These are phyloP conservation scores for Talaromyces pinophilus DNA, from an alignment of 2,329 filamentous ascomycete genomes.

Conservation along the genomic window DNA sequence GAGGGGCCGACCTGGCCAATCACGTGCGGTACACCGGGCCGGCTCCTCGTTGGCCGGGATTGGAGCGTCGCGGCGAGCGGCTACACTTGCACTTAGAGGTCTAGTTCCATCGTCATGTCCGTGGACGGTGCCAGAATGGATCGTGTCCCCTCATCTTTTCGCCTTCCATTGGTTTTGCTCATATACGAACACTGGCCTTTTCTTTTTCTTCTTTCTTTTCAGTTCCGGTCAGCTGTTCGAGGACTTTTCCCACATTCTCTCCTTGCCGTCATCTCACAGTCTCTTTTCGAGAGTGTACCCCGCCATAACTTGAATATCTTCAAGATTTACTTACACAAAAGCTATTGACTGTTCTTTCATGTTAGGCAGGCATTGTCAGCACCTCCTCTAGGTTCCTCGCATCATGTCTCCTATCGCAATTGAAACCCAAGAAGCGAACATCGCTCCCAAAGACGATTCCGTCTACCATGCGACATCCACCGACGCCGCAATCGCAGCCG, in stretches of 20 bases:
- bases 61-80: slow-evolving; percentile 20
- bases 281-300: neutral
- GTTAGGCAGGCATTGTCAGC: slow-evolving; percentile 1
- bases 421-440: slow-evolving; percentile 37
- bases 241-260: slow-evolving; percentile 1
- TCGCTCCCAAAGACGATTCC: slow-evolving; percentile 43
- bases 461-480: slow-evolving; percentile 76
- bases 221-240: neutral
- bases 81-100: slow-evolving; percentile 41
- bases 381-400: neutral
- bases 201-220: slow-evolving; percentile 15
- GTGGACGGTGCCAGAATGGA: slow-evolving; percentile 14
- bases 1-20: slow-evolving; percentile 7
- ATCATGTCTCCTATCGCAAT: slow-evolving; percentile 31
- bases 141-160: slow-evolving; percentile 7
- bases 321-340: neutral
- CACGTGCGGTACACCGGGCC: slow-evolving; percentile 9
- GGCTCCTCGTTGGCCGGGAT: slow-evolving; percentile 8
- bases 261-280: neutral
- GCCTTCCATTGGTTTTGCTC: slow-evolving; percentile 11
- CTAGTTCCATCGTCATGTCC: slow-evolving; percentile 26
- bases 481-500: slow-evolving; percentile 72
- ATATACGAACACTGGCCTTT: slow-evolving; percentile 12
- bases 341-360: neutral
- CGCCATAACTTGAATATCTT: slow-evolving; percentile 7